Percentiles rank a stretch among this genome's conserved stretches.
phyloP scores from a whole-genome alignment of 768 basidiomycete genomes.

The Tulasnella sp. region DNA sequence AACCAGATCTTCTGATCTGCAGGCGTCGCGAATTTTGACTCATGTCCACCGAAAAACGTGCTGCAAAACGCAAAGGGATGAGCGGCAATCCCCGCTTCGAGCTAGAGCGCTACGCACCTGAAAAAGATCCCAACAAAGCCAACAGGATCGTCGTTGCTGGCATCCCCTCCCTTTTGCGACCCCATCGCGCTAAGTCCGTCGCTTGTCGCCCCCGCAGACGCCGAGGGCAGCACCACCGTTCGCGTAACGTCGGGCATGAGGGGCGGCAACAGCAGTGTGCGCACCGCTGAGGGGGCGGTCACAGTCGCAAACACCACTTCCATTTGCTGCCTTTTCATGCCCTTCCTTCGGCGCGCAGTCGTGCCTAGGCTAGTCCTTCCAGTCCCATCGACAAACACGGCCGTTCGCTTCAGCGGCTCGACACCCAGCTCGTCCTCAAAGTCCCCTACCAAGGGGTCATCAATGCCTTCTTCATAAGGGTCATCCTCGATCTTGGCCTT shows the following conservation, averaged over 20 bases:
- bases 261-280: neutral
- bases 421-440: neutral
- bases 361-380: neutral
- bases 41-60: conserved; percentile 78
- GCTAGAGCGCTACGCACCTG: conserved; percentile 49
- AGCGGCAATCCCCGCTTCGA: conserved; percentile 5
- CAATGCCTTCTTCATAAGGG: neutral
- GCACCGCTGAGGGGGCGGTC: neutral
- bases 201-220: neutral
- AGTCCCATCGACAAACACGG: neutral
- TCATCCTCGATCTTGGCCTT: neutral
- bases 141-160: conserved; percentile 30
- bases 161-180: neutral
- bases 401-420: neutral
- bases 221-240: neutral
- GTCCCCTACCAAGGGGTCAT: neutral
- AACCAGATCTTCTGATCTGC: conserved; percentile 74
- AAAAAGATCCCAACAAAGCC: conserved; percentile 62
- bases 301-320: neutral
- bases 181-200: neutral
- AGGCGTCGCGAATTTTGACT: conserved; percentile 60
- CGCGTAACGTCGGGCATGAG: neutral
- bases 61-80: conserved; percentile 38
- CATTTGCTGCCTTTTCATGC: neutral
- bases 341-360: neutral